These are phyloP conservation scores for Penicillium daleae DNA, from an alignment of 495 filamentous ascomycete genomes.

Conservation along the genomic window DNA sequence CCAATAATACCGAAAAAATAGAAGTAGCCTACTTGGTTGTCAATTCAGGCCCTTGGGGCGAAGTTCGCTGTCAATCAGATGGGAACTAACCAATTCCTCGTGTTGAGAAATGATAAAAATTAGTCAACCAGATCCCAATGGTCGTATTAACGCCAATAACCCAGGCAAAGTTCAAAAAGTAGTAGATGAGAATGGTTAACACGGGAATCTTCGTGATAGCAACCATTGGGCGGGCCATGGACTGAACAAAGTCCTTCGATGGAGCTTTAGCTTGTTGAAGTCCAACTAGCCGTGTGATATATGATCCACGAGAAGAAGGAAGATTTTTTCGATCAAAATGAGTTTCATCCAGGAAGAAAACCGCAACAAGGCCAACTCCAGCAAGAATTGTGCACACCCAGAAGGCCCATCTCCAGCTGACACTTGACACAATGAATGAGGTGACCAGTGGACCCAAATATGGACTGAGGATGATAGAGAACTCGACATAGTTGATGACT, in stretches of 20 bases:
- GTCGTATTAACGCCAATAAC: constrained; percentile 66
- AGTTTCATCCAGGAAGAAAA: constrained; percentile 62
- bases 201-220: constrained; percentile 58
- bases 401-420: constrained; percentile 57
- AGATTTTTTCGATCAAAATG: constrained; percentile 55
- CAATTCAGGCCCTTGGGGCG: neutral
- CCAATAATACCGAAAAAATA: constrained; percentile 64
- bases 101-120: constrained; percentile 57
- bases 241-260: constrained; percentile 47
- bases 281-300: constrained; percentile 49
- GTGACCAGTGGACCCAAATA: constrained; percentile 64
- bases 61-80: neutral
- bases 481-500: constrained; percentile 67
- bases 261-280: constrained; percentile 47
- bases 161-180: constrained; percentile 64
- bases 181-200: constrained; percentile 52
- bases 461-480: constrained; percentile 56
- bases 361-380: constrained; percentile 49
- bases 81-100: constrained; percentile 49
- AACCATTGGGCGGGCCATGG: constrained; percentile 37
- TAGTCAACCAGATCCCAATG: constrained; percentile 56
- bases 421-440: constrained; percentile 57
- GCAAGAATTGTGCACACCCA: constrained; percentile 57
- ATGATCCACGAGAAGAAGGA: constrained; percentile 40
- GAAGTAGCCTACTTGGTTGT: constrained; percentile 45